Evolutionary conservation across 345 rosid genomes (phyloP), one percentile per base, ranked within the genome.

Genomic region (Gossypium ekmanianum): DNA sequence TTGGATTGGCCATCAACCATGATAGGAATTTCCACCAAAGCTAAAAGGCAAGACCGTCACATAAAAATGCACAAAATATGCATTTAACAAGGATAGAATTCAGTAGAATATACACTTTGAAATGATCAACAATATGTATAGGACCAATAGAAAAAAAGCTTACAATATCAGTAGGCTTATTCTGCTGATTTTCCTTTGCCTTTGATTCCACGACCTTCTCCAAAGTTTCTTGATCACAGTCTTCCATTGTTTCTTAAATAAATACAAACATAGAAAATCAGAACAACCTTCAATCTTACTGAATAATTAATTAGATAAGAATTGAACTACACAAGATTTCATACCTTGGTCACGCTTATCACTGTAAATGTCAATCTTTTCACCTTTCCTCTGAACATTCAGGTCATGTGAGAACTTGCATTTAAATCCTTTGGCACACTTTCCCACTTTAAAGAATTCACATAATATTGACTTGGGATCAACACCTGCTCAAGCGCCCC

Each of bases 201-300:
- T 89, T 89, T 0, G 91, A 89, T 76, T 81, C 88, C 68, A 89
- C 86, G 13, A 86, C 91, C 84, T 87, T 86, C 84, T 89, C 94
- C 88, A 89, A 73, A 29, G 88, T 89, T 65, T 83, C 90, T 61
- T 87, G 94, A 82, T 89, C 94, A 90, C 94, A 89, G 24, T 89
- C 86, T 70, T 87, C 94, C 91, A 89, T 89, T 12, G 85, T 78
- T 76, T 61, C 93, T 89, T 12, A 57, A 65, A 14, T 18, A 43
- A 64, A 57, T 17, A 77, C 18, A 17, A 34, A 50, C 56, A 66
- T 11, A 59, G 6, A 47, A 70, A 70, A 62, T 58, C 43, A 78
- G 7, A 51, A 75, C 34, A 55, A 55, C 11, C 14, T 70, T 24
- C 44, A 64, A 58, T 43, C 27, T 10, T 71, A 41, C 11, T 27